These are phyloP conservation scores for Neofusicoccum kwambonambiense DNA, from an alignment of 2,329 filamentous ascomycete genomes.

Conservation along the genomic window DNA sequence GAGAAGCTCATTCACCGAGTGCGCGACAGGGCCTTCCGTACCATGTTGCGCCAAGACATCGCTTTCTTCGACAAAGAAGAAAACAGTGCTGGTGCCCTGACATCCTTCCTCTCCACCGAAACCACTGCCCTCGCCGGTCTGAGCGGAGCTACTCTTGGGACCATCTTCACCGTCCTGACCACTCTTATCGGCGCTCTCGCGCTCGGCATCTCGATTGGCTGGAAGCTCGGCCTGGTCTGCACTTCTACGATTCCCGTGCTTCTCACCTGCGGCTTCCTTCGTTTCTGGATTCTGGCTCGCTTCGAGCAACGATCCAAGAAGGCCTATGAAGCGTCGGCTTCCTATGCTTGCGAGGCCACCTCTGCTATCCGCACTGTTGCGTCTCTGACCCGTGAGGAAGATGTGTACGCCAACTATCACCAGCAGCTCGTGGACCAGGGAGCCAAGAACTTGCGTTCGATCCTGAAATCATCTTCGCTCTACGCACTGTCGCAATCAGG, in stretches of 20 bases:
- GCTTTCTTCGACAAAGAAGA: constrained; percentile 86
- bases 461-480: constrained; percentile 72
- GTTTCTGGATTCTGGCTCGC: constrained; percentile 78
- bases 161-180: constrained; percentile 74
- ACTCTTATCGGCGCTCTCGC: constrained; percentile 74
- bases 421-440: constrained; percentile 65
- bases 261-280: constrained; percentile 78
- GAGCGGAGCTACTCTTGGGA: constrained; percentile 83
- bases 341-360: constrained; percentile 89
- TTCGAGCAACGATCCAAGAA: constrained; percentile 78
- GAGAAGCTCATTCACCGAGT: constrained; percentile 81
- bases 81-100: constrained; percentile 85
- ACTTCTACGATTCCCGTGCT: constrained; percentile 75
- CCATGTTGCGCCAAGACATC: constrained; percentile 90
- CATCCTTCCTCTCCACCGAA: constrained; percentile 81
- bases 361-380: constrained; percentile 92
- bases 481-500: constrained; percentile 85
- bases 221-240: constrained; percentile 85
- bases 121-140: constrained; percentile 86
- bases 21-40: constrained; percentile 76
- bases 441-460: constrained; percentile 66
- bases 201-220: constrained; percentile 72
- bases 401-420: constrained; percentile 74
- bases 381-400: constrained; percentile 79
- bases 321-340: constrained; percentile 77